Evolutionary conservation across 2,329 filamentous ascomycete genomes (phyloP), one percentile per base, ranked within the genome.

Genomic region (Paradendryphiella salina): DNA sequence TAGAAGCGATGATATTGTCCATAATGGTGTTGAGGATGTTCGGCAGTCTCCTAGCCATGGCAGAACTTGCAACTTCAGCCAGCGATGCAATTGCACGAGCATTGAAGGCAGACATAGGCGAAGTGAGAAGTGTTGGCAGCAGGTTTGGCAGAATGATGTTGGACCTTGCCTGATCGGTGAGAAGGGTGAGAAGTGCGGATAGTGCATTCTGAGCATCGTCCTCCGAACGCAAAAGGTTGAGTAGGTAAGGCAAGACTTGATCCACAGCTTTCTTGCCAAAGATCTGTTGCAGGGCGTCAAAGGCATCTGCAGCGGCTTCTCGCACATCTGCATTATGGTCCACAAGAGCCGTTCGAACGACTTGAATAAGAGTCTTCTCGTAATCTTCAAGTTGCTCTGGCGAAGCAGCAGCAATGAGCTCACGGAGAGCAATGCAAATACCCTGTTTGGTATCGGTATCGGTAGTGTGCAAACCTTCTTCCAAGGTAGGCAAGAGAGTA

Each of bases 141-240:
- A 99, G 86, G 73, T 96, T 96, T 15, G 94, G 95, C 50, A 99
- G 79, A 65, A 99, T 99, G 63, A 96, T 92, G 73, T 96, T 99
- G 17, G 93, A 96, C 57, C 94, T 84, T 6, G 90, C 94, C 13
- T 90, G 86, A 73, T 99, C 94, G 0, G 93, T 97, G 57, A 99
- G 86, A 17, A 99, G 82, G 0, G 94, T 99, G 56, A 99, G 83
- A 35, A 99, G 85, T 34, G 94, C 95, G 43, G 91, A 89, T 15
- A 99, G 80, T 8, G 94, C 94, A 72, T 96, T 95, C 61, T 96
- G 88, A 28, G 94, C 94, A 58, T 95, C 85, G 9, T 88, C 85
- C 50, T 96, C 89, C 39, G 87, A 88, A 47, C 92, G 87, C 52
- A 99, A 79, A n/a, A 97, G 82, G 69, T 85, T 93, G 67, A 99